Conservation (phyloP, 352 stramenopile genomes). For the Globisporangium solare region DNA sequence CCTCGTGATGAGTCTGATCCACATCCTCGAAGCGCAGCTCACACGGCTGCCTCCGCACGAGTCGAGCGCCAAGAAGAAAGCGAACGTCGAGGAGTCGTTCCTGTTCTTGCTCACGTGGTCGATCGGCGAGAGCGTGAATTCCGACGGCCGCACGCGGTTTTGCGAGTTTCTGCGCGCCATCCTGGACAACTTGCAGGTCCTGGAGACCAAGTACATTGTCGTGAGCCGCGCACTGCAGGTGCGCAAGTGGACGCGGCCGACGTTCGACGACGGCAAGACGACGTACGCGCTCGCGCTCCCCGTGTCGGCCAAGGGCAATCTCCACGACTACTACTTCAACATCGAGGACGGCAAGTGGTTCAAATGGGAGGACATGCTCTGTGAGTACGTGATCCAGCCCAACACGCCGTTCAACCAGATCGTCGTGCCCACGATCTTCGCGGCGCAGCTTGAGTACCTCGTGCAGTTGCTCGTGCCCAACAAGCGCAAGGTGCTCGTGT, state of each 20-base stretch:
- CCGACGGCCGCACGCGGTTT: constrained; percentile 63
- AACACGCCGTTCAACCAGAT: constrained; percentile 90
- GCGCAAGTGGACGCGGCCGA: constrained; percentile 72
- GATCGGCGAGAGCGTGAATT: constrained; percentile 76
- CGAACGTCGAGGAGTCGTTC: constrained; percentile 75
- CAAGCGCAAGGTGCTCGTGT: constrained; percentile 87
- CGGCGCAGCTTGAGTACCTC: constrained; percentile 86
- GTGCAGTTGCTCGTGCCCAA: constrained; percentile 80
- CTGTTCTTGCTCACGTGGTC: constrained; percentile 92
- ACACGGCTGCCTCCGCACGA: constrained; percentile 58
- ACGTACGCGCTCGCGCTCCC: constrained; percentile 48
- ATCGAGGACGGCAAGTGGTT: constrained; percentile 84
- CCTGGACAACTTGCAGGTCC: constrained; percentile 60
- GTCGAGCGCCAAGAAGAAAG: constrained; percentile 63
- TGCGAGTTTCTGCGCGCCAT: constrained; percentile 80
- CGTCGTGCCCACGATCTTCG: constrained; percentile 93
- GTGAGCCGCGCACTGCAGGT: constrained; percentile 79
- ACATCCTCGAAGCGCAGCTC: constrained; percentile 80
- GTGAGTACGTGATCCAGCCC: constrained; percentile 79
- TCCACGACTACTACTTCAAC: constrained; percentile 88
- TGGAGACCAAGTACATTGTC: constrained; percentile 71
- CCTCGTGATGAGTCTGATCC: constrained; percentile 83
- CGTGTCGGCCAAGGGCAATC: constrained; percentile 63
- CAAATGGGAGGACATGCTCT: constrained; percentile 89
- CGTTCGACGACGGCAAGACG: constrained; percentile 56